Base-by-base conservation (phyloP, 1,284 basidiomycete species). In the Vanrija pseudolonga region DNA sequence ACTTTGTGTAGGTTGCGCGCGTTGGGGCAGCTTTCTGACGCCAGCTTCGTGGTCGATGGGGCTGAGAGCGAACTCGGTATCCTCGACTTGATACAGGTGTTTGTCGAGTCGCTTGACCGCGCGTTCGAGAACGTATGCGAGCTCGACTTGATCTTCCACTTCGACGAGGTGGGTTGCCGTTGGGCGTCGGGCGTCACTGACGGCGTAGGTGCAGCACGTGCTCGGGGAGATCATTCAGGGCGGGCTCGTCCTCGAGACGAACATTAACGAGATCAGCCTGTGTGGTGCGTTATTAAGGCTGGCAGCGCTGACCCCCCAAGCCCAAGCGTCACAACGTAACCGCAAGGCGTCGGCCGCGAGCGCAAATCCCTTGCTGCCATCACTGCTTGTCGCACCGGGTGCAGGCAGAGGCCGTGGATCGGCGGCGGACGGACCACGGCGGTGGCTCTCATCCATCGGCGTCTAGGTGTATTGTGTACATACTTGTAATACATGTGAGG, bases 61-160 rank as follows among this genome's bases (percentile, higher is more conserved):
- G 89, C 89, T 41, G 95, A 98, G 79, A 94, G 90, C 68, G 95
- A 98, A 76, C 81, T 99, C 14, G 96, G 94, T 1, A 90, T 98
- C 55, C 77, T 99, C 45, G 96, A 99, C 71, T 77, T 99, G 57
- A 98, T 99, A 47, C 96, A 99, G 82, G 95, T 98, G 12, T 93
- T 99, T 69, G 96, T 99, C 45, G 96, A 99, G 78, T 88, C 90
- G 1, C 81, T 99, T 24, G 96, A 99, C 73, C 82, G 91, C 44
- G 87, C 90, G 22, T 99, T 98, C 70, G 93, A 97, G 79, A 98
- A 98, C 68, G 96, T 99, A 0, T 98, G 96, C 79, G 96, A 99
- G 77, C 81, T 99, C 44, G 96, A 99, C 73, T 81, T 99, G 23
- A 95, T 98, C 55, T 98, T 98, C 76, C 92, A 98, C 77, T 98